phyloP scores from a whole-genome alignment of 2,329 filamentous ascomycete genomes.

The Colletotrichum acutatum region DNA sequence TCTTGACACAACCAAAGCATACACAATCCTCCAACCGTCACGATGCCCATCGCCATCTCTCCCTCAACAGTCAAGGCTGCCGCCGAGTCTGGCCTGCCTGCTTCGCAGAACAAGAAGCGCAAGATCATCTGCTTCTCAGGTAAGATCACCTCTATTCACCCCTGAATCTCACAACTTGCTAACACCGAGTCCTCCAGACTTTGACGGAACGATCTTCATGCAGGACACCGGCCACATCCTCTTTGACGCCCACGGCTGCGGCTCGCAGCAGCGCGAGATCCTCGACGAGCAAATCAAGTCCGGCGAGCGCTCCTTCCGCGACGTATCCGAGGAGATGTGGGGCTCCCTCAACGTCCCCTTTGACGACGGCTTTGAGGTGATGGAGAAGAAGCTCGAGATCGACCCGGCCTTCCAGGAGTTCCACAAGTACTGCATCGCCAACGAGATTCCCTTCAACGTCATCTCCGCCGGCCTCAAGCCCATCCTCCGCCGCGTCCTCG shows the following conservation, averaged over 20 bases:
- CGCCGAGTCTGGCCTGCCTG: conserved; percentile 31
- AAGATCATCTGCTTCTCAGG: conserved; percentile 70
- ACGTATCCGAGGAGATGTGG: conserved; percentile 80
- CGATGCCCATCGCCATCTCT: conserved; percentile 52
- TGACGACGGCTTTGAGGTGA: conserved; percentile 73
- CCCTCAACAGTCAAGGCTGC: conserved; percentile 45
- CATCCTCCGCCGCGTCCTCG: conserved; percentile 69
- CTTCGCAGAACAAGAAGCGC: conserved; percentile 54
- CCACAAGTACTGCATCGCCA: conserved; percentile 71
- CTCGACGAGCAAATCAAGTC: conserved; percentile 73
- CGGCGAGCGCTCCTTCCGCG: conserved; percentile 74
- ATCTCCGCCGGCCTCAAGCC: conserved; percentile 77
- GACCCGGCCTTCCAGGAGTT: conserved; percentile 73
- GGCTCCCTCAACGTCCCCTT: conserved; percentile 74
- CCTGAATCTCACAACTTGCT: conserved; percentile 12
- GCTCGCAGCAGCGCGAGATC: conserved; percentile 61
- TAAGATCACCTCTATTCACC: conserved; percentile 42
- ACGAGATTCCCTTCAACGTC: conserved; percentile 75
- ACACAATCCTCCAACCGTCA: conserved; percentile 33
- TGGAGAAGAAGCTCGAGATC: conserved; percentile 70
- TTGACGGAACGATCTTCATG: conserved; percentile 79
- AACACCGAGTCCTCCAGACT: conserved; percentile 58
- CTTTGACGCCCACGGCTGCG: conserved; percentile 74
- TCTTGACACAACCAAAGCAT: not conserved
- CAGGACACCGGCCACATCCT: conserved; percentile 77